Conservation (phyloP, 192 early-diverging fungal species). For the Rhizoclosmatium globosum region DNA sequence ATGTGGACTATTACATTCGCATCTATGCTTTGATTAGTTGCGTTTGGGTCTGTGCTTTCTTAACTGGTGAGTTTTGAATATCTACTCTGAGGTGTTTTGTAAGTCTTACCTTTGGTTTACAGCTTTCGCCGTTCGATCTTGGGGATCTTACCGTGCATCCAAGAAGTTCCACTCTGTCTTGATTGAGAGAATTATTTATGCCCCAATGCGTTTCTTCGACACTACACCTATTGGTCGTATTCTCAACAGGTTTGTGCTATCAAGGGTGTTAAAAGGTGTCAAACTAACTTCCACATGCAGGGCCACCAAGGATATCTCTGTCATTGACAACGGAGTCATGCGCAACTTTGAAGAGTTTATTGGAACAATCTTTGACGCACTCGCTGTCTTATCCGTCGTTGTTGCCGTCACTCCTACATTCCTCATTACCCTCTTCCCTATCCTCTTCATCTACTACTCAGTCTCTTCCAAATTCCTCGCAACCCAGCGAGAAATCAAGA, state of each 20-base stretch:
- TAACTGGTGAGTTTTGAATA: constrained; percentile 8
- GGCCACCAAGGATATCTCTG: constrained; percentile 87
- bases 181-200: constrained; percentile 45
- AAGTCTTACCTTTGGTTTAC: constrained; percentile 1
- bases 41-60: constrained; percentile 19
- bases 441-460: constrained; percentile 66
- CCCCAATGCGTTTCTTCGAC: constrained; percentile 59
- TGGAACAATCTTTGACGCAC: constrained; percentile 28
- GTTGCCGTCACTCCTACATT: constrained; percentile 73
- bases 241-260: neutral
- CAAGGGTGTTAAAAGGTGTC: neutral
- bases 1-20: constrained; percentile 37
- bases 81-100: constrained; percentile 1
- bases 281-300: constrained; percentile 56
- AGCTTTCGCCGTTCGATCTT: constrained; percentile 22
- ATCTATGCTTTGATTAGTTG: constrained; percentile 48
- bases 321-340: constrained; percentile 70
- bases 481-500: constrained; percentile 88
- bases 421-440: constrained; percentile 63
- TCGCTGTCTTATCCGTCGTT: constrained; percentile 42
- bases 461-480: constrained; percentile 80
- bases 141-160: constrained; percentile 46
- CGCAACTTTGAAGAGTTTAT: constrained; percentile 29
- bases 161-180: constrained; percentile 44
- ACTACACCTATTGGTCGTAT: constrained; percentile 49